Base-by-base conservation (phyloP, 2,329 filamentous ascomycete genomes). In the Aspergillus pseudoterreus region DNA sequence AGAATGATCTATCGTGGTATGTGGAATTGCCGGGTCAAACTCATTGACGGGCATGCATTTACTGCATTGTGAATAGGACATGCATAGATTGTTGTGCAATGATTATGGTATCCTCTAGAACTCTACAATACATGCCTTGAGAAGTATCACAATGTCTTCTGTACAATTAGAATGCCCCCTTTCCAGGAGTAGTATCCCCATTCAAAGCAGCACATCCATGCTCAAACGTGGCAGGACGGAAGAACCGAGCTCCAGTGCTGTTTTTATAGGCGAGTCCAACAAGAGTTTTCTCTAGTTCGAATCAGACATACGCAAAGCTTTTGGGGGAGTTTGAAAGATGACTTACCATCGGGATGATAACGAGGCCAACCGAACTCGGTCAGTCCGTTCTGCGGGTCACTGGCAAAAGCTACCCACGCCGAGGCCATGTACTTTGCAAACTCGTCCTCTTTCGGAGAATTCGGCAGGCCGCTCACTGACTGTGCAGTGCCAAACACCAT, bases 401-500 rank as follows among this genome's bases (percentile, higher is more conserved):
- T 51, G 9, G 66, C 65, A 42, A 78, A 78, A 0, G 66, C 60
- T 12, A 60, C 67, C 75, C 75, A 77, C 0, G 73, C 72, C 0
- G 58, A 56, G 49, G 74, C 73, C 69, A 78, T 72, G 4, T 69
- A 53, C 35, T 48, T 51, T 1, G 69, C 71, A 2, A 75, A 60
- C 15, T 57, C 27, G 10, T 54, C 57, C 56, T 78, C 71, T 0
- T 60, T 54, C 0, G 51, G 46, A 0, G 60, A 60, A 6, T 68
- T 60, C 0, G 64, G 57, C 9, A 76, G 59, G 2, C 72, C 74
- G 44, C 69, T 74, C 38, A 76, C 68, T 19, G 70, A 66, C 3
- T 50, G 64, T 0, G 70, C 71, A 2, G 65, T 72, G 1, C 75
- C 75, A 51, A 78, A 78, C 14, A 78, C 62, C 71, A 78, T 78